Evolutionary conservation across 345 rosid genomes (phyloP).

Genomic region (Geranium rotundifolium): DNA sequence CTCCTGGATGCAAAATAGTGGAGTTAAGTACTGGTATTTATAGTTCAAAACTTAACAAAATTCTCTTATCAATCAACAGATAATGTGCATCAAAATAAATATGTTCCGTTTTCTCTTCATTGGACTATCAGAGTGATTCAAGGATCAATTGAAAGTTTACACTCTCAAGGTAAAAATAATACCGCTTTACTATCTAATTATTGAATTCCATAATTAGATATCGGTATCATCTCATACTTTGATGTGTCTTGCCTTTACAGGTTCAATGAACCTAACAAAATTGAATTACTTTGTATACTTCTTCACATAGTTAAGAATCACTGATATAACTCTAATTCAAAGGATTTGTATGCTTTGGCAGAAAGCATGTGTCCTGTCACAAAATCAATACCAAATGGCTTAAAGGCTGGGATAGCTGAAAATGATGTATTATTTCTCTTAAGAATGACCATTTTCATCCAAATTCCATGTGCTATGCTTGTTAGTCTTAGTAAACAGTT

Average conservation of each 20-base stretch:
- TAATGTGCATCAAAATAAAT: not conserved
- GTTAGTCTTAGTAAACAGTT: too few relatives aligned
- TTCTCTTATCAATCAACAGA: not conserved
- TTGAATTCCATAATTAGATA: too few relatives aligned
- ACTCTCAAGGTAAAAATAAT: too few relatives aligned
- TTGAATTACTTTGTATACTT: not conserved
- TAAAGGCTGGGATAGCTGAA: too few relatives aligned
- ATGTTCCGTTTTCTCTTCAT: not conserved
- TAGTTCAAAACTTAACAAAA: not conserved
- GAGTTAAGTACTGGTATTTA: slow-evolving; percentile 3
- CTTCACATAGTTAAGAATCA: not conserved
- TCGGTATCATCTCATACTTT: not conserved
- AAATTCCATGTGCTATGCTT: too few relatives aligned
- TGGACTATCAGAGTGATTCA: not conserved
- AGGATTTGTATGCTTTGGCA: too few relatives aligned
- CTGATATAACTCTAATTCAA: not conserved
- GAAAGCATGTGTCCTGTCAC: too few relatives aligned
- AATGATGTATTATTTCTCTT: too few relatives aligned
- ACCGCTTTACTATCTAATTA: too few relatives aligned
- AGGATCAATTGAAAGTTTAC: not conserved
- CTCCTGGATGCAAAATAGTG: slow-evolving; percentile 41
- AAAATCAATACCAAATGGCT: too few relatives aligned
- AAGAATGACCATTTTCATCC: too few relatives aligned
- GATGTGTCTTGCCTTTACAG: not conserved
- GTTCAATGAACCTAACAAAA: not conserved